These are phyloP conservation scores for Cyphellophora europaea DNA, from an alignment of 2,329 filamentous ascomycete species.

Conservation along the genomic window DNA sequence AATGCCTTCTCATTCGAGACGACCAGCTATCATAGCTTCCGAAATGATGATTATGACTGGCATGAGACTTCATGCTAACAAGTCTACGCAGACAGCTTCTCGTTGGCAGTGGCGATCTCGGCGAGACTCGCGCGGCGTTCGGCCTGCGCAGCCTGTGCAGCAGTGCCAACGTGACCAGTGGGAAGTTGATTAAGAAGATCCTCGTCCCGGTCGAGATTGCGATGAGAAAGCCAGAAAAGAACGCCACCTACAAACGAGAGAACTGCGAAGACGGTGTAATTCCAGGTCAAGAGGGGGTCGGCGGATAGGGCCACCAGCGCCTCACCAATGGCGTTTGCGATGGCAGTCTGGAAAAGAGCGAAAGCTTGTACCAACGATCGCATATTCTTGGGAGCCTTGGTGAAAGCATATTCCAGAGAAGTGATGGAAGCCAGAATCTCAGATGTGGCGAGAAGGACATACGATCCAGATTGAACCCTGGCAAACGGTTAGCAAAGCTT, in stretches of 20 bases:
- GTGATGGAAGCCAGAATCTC: constrained; percentile 58
- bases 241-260: constrained; percentile 54
- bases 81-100: no score
- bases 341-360: constrained; percentile 61
- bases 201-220: constrained; percentile 54
- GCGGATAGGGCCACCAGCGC: constrained; percentile 52
- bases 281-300: constrained; percentile 62
- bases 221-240: constrained; percentile 61
- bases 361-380: constrained; percentile 61
- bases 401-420: constrained; percentile 62
- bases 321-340: constrained; percentile 62
- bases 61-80: no score
- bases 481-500: no score
- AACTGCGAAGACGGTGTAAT: constrained; percentile 56
- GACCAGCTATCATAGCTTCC: no score
- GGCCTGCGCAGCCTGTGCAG: constrained; percentile 2
- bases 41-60: no score
- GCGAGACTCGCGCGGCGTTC: background rate
- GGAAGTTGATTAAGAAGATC: constrained; percentile 50
- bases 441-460: constrained; percentile 43
- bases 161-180: constrained; percentile 10
- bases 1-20: no score
- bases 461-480: constrained; percentile 34
- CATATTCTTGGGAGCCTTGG: constrained; percentile 69
- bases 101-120: constrained; percentile 1